These are phyloP conservation scores for Penicillium dipodomyicola DNA, from an alignment of 495 filamentous ascomycete species.

Conservation along the genomic window DNA sequence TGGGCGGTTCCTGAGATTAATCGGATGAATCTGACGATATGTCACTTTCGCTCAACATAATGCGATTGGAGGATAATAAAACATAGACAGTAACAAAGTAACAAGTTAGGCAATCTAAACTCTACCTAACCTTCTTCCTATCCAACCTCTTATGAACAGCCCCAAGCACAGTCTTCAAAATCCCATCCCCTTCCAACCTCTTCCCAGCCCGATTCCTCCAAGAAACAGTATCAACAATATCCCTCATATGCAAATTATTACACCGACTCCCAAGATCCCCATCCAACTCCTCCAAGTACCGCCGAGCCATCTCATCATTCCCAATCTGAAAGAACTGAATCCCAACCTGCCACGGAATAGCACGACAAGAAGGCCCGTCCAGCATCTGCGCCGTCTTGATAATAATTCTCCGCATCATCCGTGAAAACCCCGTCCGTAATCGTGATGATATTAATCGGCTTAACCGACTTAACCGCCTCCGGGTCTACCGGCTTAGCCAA, in stretches of 20 bases:
- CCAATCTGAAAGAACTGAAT: constrained; percentile 98
- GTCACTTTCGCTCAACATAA: no score
- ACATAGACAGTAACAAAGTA: no score
- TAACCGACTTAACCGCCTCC: constrained; percentile 72
- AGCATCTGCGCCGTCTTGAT: constrained; percentile 64
- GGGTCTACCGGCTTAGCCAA: not conserved
- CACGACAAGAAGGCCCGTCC: constrained; percentile 57
- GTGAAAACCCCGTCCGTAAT: constrained; percentile 87
- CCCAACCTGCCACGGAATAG: constrained; percentile 82
- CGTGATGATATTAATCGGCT: constrained; percentile 89
- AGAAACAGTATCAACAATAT: constrained; percentile 93
- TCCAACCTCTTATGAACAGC: constrained; percentile 57
- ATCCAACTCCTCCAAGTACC: constrained; percentile 72
- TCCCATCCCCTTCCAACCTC: constrained; percentile 60
- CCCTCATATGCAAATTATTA: constrained; percentile 56
- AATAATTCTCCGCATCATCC: constrained; percentile 79
- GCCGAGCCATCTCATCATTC: constrained; percentile 60
- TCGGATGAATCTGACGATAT: no score
- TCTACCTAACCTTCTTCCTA: constrained; percentile 15
- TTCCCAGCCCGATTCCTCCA: constrained; percentile 52
- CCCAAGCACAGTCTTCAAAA: constrained; percentile 82
- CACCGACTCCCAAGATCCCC: constrained; percentile 61
- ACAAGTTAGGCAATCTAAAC: no score
- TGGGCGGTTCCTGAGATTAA: no score
- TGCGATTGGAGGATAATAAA: no score